Base-by-base conservation (phyloP, 2,329 filamentous ascomycete genomes). In the Alternaria arbusti region DNA sequence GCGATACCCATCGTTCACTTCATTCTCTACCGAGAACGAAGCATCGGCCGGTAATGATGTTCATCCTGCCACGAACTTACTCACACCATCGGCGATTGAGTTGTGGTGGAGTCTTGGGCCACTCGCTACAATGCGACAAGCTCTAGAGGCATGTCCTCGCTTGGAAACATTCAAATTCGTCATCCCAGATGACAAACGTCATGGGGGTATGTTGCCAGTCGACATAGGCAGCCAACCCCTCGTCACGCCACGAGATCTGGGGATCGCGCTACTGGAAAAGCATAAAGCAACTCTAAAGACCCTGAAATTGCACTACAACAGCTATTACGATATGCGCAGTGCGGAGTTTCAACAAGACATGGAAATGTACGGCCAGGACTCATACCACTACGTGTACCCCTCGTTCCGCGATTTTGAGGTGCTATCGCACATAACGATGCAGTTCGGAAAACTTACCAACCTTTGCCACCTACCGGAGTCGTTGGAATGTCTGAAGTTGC, bases 31-130 rank as follows among this genome's bases (percentile, higher is more conserved):
- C 0, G 32, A 65, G 30, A 59, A 11, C 52, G 50, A 52, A 23
- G 32, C 11, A 12, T 47, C 22, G 45, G 13, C 15, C 20, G 15
- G 15, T 26, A n/a, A 26, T 6, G 26, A 44, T 43, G 59, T 7
- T 10, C 15, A 12, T 50, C 25, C 23, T 22, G 46, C 59, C 32
- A 49, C 36, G 15, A 54, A 52, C n/a, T 2, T 15, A 22, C 11
- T 44, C 6, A 63, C 54, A 57, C 36, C 30, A 11, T 50, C 15
- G n/a, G 11, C 17, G 15, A 45, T 30, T 28, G 46, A 59, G 4
- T 32, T 66, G 15, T 40, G 32, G 26, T 66, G 63, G 60, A 54
- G 52, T 36, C 12, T 58, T n/a, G 43, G 51, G 11, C 22, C 43
- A 17, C 25, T 57, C 6, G 22, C 51, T 4, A 54, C 45, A 15